Percentiles rank a stretch among this genome's conserved stretches.
phyloP scores from a whole-genome alignment of 2,329 filamentous ascomycete genomes.

The Emergomyces africanus region DNA sequence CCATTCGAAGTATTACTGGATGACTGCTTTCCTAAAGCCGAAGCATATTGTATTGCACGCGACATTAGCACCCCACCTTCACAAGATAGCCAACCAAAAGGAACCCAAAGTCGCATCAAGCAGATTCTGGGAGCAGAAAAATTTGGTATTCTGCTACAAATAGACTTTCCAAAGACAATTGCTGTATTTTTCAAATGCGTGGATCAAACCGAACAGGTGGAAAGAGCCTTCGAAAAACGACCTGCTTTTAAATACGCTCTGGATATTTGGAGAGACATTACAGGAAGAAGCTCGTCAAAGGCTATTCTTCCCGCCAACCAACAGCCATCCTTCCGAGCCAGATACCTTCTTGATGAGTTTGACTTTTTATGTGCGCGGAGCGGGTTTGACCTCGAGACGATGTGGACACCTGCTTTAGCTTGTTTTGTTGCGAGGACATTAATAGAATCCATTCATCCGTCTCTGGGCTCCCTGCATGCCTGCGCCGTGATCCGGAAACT shows the following conservation, averaged over 20 bases:
- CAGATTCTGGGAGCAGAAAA: constrained; percentile 54
- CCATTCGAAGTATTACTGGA: constrained; percentile 47
- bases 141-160: constrained; percentile 51
- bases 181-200: constrained; percentile 63
- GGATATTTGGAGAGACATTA: constrained; percentile 56
- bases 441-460: constrained; percentile 66
- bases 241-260: constrained; percentile 48
- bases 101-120: constrained; percentile 52
- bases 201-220: constrained; percentile 62
- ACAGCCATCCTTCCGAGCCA: constrained; percentile 74
- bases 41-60: constrained; percentile 73
- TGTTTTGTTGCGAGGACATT: constrained; percentile 64
- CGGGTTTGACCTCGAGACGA: constrained; percentile 46
- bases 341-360: constrained; percentile 62
- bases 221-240: constrained; percentile 52
- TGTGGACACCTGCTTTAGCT: constrained; percentile 68
- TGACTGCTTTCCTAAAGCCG: constrained; percentile 59
- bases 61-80: constrained; percentile 45
- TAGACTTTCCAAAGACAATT: constrained; percentile 64
- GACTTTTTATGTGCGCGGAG: constrained; percentile 64
- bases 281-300: constrained; percentile 51
- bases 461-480: constrained; percentile 74
- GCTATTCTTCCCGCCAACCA: constrained; percentile 60
- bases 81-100: constrained; percentile 36
- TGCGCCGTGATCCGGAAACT: constrained; percentile 80